Evolutionary conservation across 2,329 filamentous ascomycete species (phyloP).

Genomic region (Metarhizium sp.): DNA sequence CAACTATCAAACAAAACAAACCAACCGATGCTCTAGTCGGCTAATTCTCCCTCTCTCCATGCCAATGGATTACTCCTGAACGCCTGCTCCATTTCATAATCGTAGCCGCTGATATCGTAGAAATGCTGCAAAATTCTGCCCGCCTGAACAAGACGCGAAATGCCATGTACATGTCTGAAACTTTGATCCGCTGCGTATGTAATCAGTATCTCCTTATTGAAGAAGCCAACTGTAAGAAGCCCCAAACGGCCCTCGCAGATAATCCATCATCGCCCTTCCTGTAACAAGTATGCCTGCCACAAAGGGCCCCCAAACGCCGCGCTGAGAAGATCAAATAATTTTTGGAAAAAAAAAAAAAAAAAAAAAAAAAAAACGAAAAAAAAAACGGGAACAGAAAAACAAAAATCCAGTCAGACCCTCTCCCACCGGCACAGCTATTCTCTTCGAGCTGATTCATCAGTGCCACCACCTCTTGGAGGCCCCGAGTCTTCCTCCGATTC

Average conservation of each 20-base stretch:
- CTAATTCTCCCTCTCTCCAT: not conserved
- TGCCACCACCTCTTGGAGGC: not conserved
- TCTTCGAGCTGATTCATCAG: not conserved
- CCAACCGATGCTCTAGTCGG: too few relatives aligned
- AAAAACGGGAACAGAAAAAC: not conserved
- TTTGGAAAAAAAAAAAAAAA: too few relatives aligned
- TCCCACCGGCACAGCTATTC: not conserved
- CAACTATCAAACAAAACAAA: too few relatives aligned
- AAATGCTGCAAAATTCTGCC: not conserved
- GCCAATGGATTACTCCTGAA: not conserved
- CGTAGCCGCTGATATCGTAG: not conserved
- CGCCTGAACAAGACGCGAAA: not conserved
- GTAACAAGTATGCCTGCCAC: not conserved
- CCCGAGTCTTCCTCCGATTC: constrained; percentile 1
- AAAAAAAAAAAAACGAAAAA: too few relatives aligned
- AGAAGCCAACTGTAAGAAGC: not conserved
- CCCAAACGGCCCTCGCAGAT: not conserved
- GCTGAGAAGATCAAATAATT: not conserved
- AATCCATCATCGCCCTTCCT: not conserved
- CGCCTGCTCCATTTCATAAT: not conserved
- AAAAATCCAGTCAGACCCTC: not conserved
- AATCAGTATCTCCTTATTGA: too few relatives aligned
- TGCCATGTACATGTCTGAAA: not conserved
- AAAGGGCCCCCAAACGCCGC: constrained; percentile 1
- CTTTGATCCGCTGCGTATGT: too few relatives aligned